Percentiles rank a stretch among this genome's conserved stretches.
phyloP scores from a whole-genome alignment of 768 basidiomycete genomes.

The Rubroboletus satanas region DNA sequence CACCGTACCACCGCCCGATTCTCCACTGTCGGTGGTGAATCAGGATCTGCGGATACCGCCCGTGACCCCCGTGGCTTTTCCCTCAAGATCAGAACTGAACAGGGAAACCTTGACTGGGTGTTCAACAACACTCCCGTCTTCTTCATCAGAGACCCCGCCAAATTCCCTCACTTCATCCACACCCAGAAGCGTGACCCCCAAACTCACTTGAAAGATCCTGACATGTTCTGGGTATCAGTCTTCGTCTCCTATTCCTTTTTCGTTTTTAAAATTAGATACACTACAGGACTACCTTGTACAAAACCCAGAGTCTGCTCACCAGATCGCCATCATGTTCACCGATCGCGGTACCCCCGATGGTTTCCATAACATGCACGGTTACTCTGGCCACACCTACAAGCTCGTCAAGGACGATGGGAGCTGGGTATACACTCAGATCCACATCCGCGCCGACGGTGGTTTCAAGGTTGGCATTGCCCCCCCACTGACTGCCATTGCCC shows the following conservation, averaged over 20 bases:
- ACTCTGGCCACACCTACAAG: conserved; percentile 91
- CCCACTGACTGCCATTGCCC: not conserved
- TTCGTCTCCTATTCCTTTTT: not conserved
- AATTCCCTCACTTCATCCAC: conserved; percentile 95
- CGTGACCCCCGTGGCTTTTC: conserved; percentile 95
- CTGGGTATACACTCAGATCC: conserved; percentile 85
- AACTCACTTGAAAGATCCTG: conserved; percentile 84
- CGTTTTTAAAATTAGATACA: not conserved
- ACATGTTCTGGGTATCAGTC: conserved; percentile 72
- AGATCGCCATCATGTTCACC: conserved; percentile 88
- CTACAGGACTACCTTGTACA: conserved; percentile 80
- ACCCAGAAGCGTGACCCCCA: conserved; percentile 90
- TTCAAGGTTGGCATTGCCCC: conserved; percentile 54
- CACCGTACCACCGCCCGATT: conserved; percentile 79
- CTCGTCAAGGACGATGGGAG: conserved; percentile 81
- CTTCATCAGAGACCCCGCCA: conserved; percentile 82
- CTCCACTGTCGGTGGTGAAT: conserved; percentile 90
- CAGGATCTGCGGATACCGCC: conserved; percentile 86
- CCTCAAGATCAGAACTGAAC: conserved; percentile 80
- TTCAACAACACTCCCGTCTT: conserved; percentile 92
- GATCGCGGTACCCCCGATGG: conserved; percentile 92
- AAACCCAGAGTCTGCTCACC: conserved; percentile 87
- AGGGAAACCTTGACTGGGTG: conserved; percentile 92
- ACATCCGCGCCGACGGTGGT: conserved; percentile 73
- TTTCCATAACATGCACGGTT: conserved; percentile 86